Percentiles rank a stretch among this genome's conserved stretches.
Conservation (phyloP, 2,329 filamentous ascomycete genomes). For the Cladosporium sp. region DNA sequence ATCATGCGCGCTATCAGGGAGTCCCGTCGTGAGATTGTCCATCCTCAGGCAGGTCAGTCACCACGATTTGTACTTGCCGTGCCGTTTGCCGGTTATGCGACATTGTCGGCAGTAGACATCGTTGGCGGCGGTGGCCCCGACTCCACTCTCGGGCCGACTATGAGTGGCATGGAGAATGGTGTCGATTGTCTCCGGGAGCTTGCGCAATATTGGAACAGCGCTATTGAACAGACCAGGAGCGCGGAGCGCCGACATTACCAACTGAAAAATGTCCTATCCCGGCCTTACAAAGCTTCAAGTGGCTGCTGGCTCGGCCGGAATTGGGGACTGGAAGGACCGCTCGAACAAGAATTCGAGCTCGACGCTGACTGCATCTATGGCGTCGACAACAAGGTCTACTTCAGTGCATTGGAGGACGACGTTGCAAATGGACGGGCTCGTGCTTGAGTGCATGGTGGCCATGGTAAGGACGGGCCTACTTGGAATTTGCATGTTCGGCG, state of each 20-base stretch:
- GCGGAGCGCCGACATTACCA: conserved; percentile 50
- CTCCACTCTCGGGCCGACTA: conserved; percentile 51
- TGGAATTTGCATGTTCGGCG: neutral
- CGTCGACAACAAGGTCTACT: conserved; percentile 29
- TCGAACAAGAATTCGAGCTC: conserved; percentile 32
- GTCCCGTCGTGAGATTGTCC: conserved; percentile 24
- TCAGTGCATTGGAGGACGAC: conserved; percentile 36
- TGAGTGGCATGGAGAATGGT: conserved; percentile 56
- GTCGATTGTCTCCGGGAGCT: conserved; percentile 58
- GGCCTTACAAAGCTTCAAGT: conserved; percentile 38
- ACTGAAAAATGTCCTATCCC: conserved; percentile 43
- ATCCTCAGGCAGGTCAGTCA: conserved; percentile 20
- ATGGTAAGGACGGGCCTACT: neutral
- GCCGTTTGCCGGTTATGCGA: conserved; percentile 62
- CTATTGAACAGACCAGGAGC: conserved; percentile 51
- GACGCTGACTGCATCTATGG: conserved; percentile 40
- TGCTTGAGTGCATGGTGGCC: neutral
- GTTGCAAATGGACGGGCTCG: conserved; percentile 1
- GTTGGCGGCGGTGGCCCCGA: conserved; percentile 61
- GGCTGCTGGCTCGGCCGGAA: conserved; percentile 36
- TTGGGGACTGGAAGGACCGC: conserved; percentile 36
- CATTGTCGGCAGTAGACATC: conserved; percentile 66
- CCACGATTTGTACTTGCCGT: conserved; percentile 37
- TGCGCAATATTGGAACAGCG: conserved; percentile 60
- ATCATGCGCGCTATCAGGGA: conserved; percentile 29